Percentiles rank a stretch among this genome's conserved stretches.
These are phyloP conservation scores for Lentinula lateritia DNA, from an alignment of 768 basidiomycete genomes.

Conservation along the genomic window DNA sequence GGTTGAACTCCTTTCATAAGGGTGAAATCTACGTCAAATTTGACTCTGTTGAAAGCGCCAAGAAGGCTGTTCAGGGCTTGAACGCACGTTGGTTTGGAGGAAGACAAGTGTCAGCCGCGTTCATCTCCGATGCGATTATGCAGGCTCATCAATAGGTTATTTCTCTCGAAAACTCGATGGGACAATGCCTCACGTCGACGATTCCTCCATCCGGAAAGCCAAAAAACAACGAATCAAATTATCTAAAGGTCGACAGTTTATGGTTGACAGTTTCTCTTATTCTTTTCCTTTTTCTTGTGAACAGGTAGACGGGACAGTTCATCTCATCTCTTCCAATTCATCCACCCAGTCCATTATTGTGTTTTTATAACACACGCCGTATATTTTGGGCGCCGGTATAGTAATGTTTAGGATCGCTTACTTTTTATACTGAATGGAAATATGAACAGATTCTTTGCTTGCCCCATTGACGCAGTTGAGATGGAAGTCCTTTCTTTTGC, in stretches of 20 bases:
- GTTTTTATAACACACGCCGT: neutral
- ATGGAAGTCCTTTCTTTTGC: neutral
- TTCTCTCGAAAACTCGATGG: neutral
- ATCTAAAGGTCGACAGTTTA: neutral
- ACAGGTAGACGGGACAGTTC: neutral
- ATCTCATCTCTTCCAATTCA: neutral
- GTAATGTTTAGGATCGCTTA: neutral
- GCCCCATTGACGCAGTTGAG: neutral
- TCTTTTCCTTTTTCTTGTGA: neutral
- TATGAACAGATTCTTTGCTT: slow-evolving; percentile 5
- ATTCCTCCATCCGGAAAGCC: neutral
- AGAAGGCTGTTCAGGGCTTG: slow-evolving; percentile 81
- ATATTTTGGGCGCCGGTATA: slow-evolving; percentile 3
- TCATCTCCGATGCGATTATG: slow-evolving; percentile 93
- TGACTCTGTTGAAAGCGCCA: slow-evolving; percentile 68
- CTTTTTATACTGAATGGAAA: slow-evolving; percentile 4
- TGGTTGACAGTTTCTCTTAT: slow-evolving; percentile 2
- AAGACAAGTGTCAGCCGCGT: slow-evolving; percentile 78
- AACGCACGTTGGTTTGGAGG: slow-evolving; percentile 98
- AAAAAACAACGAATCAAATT: neutral
- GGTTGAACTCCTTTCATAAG: slow-evolving; percentile 32
- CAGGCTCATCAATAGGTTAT: slow-evolving; percentile 71
- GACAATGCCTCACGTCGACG: neutral
- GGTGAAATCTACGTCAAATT: slow-evolving; percentile 99
- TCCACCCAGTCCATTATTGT: neutral